These are phyloP conservation scores for Malassezia equina DNA, from an alignment of 1,284 basidiomycete species.

Conservation along the genomic window DNA sequence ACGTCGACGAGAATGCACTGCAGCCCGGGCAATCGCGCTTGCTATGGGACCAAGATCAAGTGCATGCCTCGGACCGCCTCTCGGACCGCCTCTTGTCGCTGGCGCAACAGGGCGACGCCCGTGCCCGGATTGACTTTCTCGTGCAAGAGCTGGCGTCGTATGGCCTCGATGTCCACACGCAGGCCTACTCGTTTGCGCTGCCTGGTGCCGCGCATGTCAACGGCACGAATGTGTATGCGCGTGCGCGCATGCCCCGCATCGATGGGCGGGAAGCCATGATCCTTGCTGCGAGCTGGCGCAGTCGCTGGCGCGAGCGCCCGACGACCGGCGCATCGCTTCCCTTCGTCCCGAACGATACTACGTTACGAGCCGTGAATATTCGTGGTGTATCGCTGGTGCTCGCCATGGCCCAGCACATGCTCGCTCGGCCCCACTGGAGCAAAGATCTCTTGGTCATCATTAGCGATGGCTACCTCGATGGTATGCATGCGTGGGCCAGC, in stretches of 20 bases:
- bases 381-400: conserved; percentile 76
- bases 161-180: conserved; percentile 26
- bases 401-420: conserved; percentile 69
- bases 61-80: conserved; percentile 29
- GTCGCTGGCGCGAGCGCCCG: conserved; percentile 18
- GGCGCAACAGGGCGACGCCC: background rate
- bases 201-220: conserved; percentile 23
- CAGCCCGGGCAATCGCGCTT: conserved; percentile 35
- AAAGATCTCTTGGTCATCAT: conserved; percentile 77
- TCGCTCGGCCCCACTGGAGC: conserved; percentile 43
- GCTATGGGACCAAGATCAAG: conserved; percentile 34
- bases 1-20: conserved; percentile 47
- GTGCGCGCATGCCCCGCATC: conserved; percentile 69
- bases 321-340: conserved; percentile 11
- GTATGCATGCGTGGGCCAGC: conserved; percentile 81
- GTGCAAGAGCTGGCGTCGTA: conserved; percentile 23
- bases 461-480: conserved; percentile 76
- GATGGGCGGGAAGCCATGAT: conserved; percentile 72
- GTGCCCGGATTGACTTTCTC: conserved; percentile 24
- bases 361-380: conserved; percentile 60
- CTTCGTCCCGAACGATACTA: conserved; percentile 6
- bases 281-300: conserved; percentile 49
- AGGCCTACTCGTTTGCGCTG: conserved; percentile 16
- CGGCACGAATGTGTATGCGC: conserved; percentile 72
- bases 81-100: conserved; percentile 21